Base-by-base conservation (phyloP, 1,139 yeast genomes). In the Candida sp. region DNA sequence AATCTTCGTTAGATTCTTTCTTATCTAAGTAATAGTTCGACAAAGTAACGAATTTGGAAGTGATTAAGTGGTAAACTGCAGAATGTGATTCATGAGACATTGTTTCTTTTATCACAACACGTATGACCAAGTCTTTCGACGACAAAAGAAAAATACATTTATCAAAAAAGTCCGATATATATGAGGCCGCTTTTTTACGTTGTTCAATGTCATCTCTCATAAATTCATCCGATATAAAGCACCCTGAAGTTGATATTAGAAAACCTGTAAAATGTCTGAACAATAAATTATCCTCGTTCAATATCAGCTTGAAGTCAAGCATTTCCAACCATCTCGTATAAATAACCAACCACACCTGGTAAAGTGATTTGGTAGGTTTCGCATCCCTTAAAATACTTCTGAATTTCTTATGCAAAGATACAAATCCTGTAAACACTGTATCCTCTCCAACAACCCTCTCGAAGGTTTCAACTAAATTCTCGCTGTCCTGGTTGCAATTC, bases 371-470 rank as follows among this genome's bases (percentile, higher is more conserved):
- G 0, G 88, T 81, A 1, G 91, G 87, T 33, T 63, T 66, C 5
- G 78, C 76, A n/a, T 81, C 68, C 46, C 81, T 72, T 42, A 84
- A 62, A 37, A 86, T 70, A 48, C 68, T 76, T 49, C 77, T 75
- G 45, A 87, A 66, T 46, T 82, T 76, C 57, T 87, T 86, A 57
- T 87, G 93, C 30, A 85, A 72, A 0, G 95, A 90, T 15, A 86
- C 87, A 27, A 84, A 77, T 15, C 95, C 93, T 1, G 91, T 83
- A 42, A 85, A 81, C 3, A 83, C 79, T 29, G 76, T 68, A 32
- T 69, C 77, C 48, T 84, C 90, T n/a, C 77, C 64, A 7, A 81
- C 64, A 43, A 85, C 70, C 7, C 68, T 61, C 35, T 61, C 56
- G 43, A 80, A 78, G 5, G 87, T 73, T 4, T 72, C 78, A 0